Evolutionary conservation across 2,329 filamentous ascomycete species (phyloP).

Genomic region (Septoria petroselini): DNA sequence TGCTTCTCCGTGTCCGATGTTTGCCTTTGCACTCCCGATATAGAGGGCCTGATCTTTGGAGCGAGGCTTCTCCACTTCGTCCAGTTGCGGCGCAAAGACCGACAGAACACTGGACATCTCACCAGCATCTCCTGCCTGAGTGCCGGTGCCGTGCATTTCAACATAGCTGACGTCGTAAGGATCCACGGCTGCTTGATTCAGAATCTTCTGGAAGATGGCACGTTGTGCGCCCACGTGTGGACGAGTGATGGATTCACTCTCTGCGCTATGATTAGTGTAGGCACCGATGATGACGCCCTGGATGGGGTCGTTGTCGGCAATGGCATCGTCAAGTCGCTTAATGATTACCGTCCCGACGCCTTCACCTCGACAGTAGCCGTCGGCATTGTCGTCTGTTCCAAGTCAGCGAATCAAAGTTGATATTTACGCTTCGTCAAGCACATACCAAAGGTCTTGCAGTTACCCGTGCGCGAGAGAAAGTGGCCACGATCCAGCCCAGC

Average conservation of each 20-base stretch:
- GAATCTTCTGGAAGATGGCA: slow-evolving; percentile 9
- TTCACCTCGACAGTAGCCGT: slow-evolving; percentile 32
- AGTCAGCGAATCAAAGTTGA: no score
- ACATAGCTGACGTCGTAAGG: slow-evolving; percentile 20
- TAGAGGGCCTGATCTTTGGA: slow-evolving; percentile 20
- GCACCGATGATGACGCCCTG: slow-evolving; percentile 18
- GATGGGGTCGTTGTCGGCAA: slow-evolving; percentile 36
- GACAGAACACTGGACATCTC: slow-evolving; percentile 21
- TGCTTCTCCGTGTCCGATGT: slow-evolving; percentile 34
- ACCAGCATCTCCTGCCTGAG: slow-evolving; percentile 20
- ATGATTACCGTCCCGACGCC: slow-evolving; percentile 24
- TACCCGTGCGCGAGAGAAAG: slow-evolving; percentile 23
- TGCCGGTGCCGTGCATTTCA: slow-evolving; percentile 26
- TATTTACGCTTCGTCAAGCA: no score
- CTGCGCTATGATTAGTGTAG: slow-evolving; percentile 20
- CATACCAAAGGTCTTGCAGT: slow-evolving; percentile 33
- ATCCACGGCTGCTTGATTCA: slow-evolving; percentile 17
- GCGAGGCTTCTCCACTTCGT: no score
- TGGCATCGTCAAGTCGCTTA: slow-evolving; percentile 34
- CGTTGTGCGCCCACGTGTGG: slow-evolving; percentile 25
- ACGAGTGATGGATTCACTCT: slow-evolving; percentile 22
- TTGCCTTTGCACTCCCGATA: slow-evolving; percentile 32
- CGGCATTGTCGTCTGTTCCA: no score
- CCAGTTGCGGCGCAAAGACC: slow-evolving; percentile 19
- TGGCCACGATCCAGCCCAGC: slow-evolving; percentile 26